A percentile compares a stretch with the other conserved stretches of the same genome.
phyloP scores from a whole-genome alignment of 805 yeast genomes.

The Pichia eremophila region DNA sequence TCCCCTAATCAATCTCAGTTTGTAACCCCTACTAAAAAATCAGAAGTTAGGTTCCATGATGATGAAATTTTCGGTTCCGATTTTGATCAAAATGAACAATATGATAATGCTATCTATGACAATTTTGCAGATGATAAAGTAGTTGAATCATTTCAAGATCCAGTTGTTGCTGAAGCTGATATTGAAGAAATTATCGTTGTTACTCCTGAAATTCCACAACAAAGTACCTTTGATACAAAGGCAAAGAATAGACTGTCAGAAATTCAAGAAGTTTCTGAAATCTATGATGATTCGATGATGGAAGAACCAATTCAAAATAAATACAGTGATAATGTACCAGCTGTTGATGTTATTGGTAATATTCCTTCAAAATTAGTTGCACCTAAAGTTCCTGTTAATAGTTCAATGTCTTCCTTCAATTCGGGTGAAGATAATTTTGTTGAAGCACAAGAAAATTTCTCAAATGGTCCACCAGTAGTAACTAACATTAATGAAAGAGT shows the following conservation, averaged over 20 bases:
- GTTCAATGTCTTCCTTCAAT: not conserved
- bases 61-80: not conserved
- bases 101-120: not conserved
- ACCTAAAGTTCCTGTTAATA: not conserved
- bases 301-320: slow-evolving; percentile 4
- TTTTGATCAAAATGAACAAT: not conserved
- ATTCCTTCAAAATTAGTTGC: not conserved
- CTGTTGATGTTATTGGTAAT: not conserved
- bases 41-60: not conserved
- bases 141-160: not conserved
- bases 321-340: not conserved
- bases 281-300: slow-evolving; percentile 8
- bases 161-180: slow-evolving; percentile 3
- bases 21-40: not conserved
- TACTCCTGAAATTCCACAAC: slow-evolving; percentile 1
- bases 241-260: slow-evolving; percentile 9
- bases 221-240: slow-evolving; percentile 1
- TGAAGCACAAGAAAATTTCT: slow-evolving; percentile 4
- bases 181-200: not conserved
- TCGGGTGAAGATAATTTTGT: slow-evolving; percentile 4
- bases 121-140: not conserved
- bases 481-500: not conserved
- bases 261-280: slow-evolving; percentile 11
- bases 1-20: not conserved
- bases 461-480: not conserved